Conservation (phyloP, 345 rosid genomes). For the Rhizophora mangle region DNA sequence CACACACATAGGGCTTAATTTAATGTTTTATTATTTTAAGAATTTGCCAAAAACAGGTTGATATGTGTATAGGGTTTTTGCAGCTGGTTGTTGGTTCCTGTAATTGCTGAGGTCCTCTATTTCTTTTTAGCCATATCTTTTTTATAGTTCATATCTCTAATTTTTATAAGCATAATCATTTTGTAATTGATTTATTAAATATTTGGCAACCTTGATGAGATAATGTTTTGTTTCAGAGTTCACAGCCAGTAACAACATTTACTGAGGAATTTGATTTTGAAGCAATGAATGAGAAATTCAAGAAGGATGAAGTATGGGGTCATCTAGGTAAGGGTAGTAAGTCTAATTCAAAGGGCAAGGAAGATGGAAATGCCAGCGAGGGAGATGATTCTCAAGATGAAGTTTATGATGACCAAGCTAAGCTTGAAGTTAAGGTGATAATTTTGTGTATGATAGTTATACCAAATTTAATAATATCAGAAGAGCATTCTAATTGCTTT, state of each 20-base stretch:
- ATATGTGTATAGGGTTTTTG: no score
- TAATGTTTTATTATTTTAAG: no score
- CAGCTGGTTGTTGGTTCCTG: no score
- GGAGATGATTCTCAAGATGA: constrained; percentile 55
- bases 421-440: constrained; percentile 45
- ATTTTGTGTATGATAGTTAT: neutral
- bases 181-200: neutral
- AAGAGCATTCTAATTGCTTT: neutral
- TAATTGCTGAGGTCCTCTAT: no score
- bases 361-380: constrained; percentile 38
- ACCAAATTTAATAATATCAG: neutral
- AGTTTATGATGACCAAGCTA: constrained; percentile 45
- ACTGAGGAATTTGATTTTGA: constrained; percentile 87
- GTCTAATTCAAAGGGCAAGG: constrained; percentile 27
- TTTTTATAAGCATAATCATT: neutral
- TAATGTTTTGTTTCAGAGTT: constrained; percentile 23
- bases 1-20: no score
- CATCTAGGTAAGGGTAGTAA: constrained; percentile 74
- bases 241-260: constrained; percentile 58
- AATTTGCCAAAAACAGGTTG: no score
- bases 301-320: constrained; percentile 96
- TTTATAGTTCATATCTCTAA: no score
- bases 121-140: no score
- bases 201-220: neutral
- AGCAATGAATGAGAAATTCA: constrained; percentile 95